These are phyloP conservation scores for Ophiobolus disseminans DNA, from an alignment of 2,329 filamentous ascomycete genomes.

Conservation along the genomic window DNA sequence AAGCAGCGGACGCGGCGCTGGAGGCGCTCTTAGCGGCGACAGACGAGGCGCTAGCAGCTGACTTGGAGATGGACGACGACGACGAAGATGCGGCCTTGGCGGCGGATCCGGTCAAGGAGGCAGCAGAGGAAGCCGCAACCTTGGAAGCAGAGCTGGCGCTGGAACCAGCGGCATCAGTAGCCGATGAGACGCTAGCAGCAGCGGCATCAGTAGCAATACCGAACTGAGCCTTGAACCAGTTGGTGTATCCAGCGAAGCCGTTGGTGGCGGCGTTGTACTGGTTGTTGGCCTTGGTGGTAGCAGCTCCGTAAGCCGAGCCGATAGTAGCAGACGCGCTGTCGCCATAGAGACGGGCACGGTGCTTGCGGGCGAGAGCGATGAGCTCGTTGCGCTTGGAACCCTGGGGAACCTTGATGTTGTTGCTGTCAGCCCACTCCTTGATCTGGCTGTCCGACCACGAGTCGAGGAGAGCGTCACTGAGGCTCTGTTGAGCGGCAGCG, in stretches of 20 bases:
- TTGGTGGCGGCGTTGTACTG: conserved; percentile 75
- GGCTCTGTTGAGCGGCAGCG: conserved; percentile 69
- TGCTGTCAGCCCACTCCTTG: conserved; percentile 93
- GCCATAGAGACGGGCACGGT: conserved; percentile 74
- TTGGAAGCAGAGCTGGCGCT: conserved; percentile 40
- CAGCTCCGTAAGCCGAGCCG: conserved; percentile 53
- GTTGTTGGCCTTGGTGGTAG: conserved; percentile 68
- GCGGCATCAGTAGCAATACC: conserved; percentile 56
- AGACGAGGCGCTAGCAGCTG: conserved; percentile 41
- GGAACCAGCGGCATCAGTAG: conserved; percentile 30
- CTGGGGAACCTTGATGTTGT: conserved; percentile 87
- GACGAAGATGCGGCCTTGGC: conserved; percentile 41
- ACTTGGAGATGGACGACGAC: conserved; percentile 44
- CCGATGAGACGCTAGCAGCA: conserved; percentile 33
- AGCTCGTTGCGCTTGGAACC: conserved; percentile 91
- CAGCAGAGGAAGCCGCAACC: conserved; percentile 33
- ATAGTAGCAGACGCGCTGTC: conserved; percentile 62
- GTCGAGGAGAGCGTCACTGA: conserved; percentile 85
- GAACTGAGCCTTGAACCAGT: conserved; percentile 54
- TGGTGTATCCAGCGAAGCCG: conserved; percentile 47
- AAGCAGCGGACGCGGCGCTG: conserved; percentile 42
- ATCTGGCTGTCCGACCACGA: conserved; percentile 89
- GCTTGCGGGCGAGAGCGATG: conserved; percentile 85
- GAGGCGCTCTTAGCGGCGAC: conserved; percentile 40
- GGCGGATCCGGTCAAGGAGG: conserved; percentile 28